phyloP scores from a whole-genome alignment of 768 basidiomycete species.

The Suillus subalutaceus region DNA sequence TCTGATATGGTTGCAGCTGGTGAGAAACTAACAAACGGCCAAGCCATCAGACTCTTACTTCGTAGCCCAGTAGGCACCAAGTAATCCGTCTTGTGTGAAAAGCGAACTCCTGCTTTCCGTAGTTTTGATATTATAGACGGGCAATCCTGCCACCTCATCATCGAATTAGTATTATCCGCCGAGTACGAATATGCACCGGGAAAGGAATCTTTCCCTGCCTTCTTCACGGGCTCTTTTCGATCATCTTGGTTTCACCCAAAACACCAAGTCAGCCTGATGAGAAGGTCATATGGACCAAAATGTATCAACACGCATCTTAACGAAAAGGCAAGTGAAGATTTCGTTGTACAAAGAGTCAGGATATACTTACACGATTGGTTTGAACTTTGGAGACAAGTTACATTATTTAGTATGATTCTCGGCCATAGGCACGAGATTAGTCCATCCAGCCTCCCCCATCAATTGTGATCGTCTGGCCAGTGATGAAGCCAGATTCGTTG shows the following conservation, averaged over 20 bases:
- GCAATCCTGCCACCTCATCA: not conserved
- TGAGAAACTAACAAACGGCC: constrained; percentile 29
- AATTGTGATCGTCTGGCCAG: constrained; percentile 24
- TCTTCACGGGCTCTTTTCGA: not conserved
- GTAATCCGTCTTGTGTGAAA: not conserved
- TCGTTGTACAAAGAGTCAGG: not conserved
- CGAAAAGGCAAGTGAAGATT: not conserved
- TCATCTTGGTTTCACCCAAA: not conserved
- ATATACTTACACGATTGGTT: not conserved
- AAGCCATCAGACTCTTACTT: constrained; percentile 29
- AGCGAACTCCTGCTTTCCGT: not conserved
- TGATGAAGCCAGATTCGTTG: constrained; percentile 32
- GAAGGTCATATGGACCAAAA: not conserved
- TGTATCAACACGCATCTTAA: not conserved
- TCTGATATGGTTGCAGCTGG: constrained; percentile 6
- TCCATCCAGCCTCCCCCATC: constrained; percentile 13
- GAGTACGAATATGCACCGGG: not conserved
- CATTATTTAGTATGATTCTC: not conserved
- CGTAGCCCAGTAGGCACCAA: constrained; percentile 23
- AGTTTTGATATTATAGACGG: not conserved
- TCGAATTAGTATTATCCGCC: not conserved
- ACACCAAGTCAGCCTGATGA: not conserved
- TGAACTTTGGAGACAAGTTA: not conserved
- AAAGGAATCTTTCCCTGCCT: not conserved
- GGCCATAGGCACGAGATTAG: not conserved